These are phyloP conservation scores for Ceratocystis diversiconidia DNA, from an alignment of 2,329 filamentous ascomycete species.

Conservation along the genomic window DNA sequence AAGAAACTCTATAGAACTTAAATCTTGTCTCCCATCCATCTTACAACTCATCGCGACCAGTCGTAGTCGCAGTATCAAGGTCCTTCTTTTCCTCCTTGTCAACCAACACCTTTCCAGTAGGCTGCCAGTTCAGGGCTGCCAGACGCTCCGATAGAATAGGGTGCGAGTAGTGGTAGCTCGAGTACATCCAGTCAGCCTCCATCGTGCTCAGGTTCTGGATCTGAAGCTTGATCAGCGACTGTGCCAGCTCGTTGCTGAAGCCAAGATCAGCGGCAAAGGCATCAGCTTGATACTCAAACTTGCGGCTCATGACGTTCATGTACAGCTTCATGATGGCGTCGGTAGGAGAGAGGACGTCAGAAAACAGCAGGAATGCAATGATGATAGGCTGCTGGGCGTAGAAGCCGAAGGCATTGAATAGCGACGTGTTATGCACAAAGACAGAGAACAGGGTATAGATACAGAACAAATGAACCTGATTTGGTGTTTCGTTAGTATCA, in stretches of 20 bases:
- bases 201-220: slow-evolving; percentile 96
- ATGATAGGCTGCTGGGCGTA: slow-evolving; percentile 72
- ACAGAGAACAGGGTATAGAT: slow-evolving; percentile 93
- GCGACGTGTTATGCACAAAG: slow-evolving; percentile 86
- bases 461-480: slow-evolving; percentile 81
- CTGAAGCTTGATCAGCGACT: slow-evolving; percentile 89
- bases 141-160: slow-evolving; percentile 89
- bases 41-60: slow-evolving; percentile 61
- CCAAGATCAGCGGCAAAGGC: slow-evolving; percentile 75
- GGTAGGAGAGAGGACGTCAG: slow-evolving; percentile 85
- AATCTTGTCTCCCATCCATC: not conserved
- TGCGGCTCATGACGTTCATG: slow-evolving; percentile 90
- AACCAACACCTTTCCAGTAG: slow-evolving; percentile 34
- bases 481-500: slow-evolving; percentile 22
- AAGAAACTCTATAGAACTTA: not conserved
- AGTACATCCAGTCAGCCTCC: slow-evolving; percentile 98
- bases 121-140: slow-evolving; percentile 78
- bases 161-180: slow-evolving; percentile 96
- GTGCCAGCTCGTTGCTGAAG: slow-evolving; percentile 68
- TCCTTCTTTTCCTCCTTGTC: slow-evolving; percentile 24
- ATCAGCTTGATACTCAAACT: slow-evolving; percentile 94
- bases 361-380: slow-evolving; percentile 95
- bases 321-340: slow-evolving; percentile 87
- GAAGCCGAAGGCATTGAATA: slow-evolving; percentile 90
- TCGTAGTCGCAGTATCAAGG: slow-evolving; percentile 46